Evolutionary conservation across 768 basidiomycete species (phyloP), one percentile per base, ranked within the genome.

Genomic region (Russula earlei): DNA sequence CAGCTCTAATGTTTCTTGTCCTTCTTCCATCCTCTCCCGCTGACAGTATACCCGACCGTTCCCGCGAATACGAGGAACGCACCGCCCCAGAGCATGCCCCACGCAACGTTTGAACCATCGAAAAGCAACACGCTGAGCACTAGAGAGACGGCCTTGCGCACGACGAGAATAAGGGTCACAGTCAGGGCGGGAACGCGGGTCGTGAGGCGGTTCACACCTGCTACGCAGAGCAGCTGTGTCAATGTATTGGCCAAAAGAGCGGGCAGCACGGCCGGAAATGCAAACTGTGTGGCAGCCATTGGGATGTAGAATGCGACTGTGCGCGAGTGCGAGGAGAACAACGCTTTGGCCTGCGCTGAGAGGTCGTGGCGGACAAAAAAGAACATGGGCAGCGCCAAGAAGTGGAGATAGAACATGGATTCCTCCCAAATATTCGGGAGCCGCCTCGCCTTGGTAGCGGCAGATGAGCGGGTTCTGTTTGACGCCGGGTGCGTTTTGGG

Each of bases 391-490:
- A 92, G 75, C 12, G 83, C 80, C 51, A 91, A 78, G 64, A 84
- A 81, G 69, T 92, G 90, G 20, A 89, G 76, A 72, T 92, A 97
- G 72, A 95, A 97, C 80, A 97, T 82, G 48, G 82, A 84, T 70
- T 96, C 93, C 65, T 86, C 81, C 93, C 93, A 96, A 17, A 49
- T 49, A 44, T 58, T 33, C 2, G 55, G 60, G 19, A 25, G 43
- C 36, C n/a, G 25, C 5, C 31, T n/a, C 17, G 49, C 40, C 11
- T 55, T 50, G 22, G 24, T 22, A n/a, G 37, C 14, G 12, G 42
- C 19, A n/a, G 24, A 40, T 57, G 62, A 40, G 45, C 54, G n/a
- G 56, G 65, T 63, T 56, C 10, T 56, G 63, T 17, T 44, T 11
- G 34, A 40, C 17, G 5, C 40, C 6, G 42, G 34, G 17, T 12